Percentiles rank a stretch among this genome's conserved stretches.
Evolutionary conservation across 1,284 basidiomycete genomes (phyloP).

Genomic region (Cryptococcus sp.): DNA sequence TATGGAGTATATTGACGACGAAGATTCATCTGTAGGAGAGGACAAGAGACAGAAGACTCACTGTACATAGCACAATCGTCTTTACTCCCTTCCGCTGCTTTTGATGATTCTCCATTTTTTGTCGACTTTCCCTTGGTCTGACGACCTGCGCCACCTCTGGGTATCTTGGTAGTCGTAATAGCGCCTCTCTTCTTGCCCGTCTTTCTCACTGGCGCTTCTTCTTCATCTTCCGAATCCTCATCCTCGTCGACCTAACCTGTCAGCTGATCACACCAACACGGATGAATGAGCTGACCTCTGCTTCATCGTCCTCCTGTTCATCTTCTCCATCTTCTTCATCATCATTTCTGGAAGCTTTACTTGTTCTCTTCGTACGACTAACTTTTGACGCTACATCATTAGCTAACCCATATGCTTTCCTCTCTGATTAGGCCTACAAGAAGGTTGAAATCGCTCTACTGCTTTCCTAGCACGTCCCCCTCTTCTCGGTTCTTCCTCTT

Average conservation of each 20-base stretch:
- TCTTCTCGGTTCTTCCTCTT: constrained; percentile 28
- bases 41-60: too few species aligned
- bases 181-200: constrained; percentile 15
- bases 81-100: constrained; percentile 17
- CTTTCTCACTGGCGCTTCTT: constrained; percentile 7
- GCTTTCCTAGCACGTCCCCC: constrained; percentile 34
- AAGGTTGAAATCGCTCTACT: constrained; percentile 30
- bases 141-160: background rate
- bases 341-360: background rate
- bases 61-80: constrained; percentile 37
- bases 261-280: background rate
- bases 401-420: constrained; percentile 11
- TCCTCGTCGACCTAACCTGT: background rate
- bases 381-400: background rate
- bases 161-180: constrained; percentile 9
- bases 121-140: constrained; percentile 4
- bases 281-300: background rate
- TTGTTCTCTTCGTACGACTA: background rate
- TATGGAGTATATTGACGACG: background rate
- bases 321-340: background rate
- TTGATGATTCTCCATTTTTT: background rate
- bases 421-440: background rate
- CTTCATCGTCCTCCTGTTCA: background rate
- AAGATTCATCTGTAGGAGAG: background rate
- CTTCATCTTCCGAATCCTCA: background rate